Conservation (phyloP, 2,329 filamentous ascomycete genomes). For the Colletotrichum simmondsii region DNA sequence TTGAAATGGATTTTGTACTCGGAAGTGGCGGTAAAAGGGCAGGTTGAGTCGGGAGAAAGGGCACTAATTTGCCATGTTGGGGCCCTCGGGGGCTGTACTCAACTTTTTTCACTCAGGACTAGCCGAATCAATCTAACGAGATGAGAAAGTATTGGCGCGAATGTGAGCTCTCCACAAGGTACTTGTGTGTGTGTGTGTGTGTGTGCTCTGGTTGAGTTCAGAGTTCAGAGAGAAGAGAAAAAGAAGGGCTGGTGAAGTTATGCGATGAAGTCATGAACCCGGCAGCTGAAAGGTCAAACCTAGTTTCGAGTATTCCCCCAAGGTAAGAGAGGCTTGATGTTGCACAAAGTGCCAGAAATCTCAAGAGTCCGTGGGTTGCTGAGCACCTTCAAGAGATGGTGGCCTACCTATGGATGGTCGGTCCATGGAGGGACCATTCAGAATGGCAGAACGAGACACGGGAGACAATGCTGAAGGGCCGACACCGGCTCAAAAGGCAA, state of each 20-base stretch:
- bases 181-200: background rate
- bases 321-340: too few species aligned
- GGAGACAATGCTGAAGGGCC: constrained; percentile 11
- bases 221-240: background rate
- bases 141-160: constrained; percentile 5
- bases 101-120: background rate
- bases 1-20: background rate
- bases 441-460: background rate
- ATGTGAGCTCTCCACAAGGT: too few species aligned
- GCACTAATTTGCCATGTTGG: background rate
- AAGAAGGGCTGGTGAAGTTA: background rate
- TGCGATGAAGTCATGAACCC: constrained; percentile 19
- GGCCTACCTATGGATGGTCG: too few species aligned
- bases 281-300: constrained; percentile 11
- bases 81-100: constrained; percentile 4
- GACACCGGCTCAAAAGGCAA: constrained; percentile 25
- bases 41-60: background rate
- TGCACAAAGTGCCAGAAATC: background rate
- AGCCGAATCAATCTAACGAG: constrained; percentile 7
- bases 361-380: background rate
- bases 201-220: background rate
- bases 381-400: background rate
- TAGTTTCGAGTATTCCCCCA: background rate
- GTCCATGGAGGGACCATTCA: background rate
- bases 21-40: background rate